Evolutionary conservation across 129 eudicot genomes (phyloP), one percentile per base, ranked within the genome.

Genomic region (Flaveria robusta): DNA sequence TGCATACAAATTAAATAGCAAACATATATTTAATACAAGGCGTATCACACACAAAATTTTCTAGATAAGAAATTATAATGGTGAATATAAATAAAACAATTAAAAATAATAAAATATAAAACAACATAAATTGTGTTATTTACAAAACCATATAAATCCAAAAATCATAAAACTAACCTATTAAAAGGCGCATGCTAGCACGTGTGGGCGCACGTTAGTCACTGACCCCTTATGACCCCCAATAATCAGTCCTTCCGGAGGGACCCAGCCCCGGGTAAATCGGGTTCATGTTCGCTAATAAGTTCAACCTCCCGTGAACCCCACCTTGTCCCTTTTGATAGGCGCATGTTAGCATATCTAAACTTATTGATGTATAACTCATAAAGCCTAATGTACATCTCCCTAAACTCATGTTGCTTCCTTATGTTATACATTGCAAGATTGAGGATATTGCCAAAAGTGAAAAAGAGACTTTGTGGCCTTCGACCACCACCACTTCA

Each of bases 221-320:
- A 66, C 80, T 55, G 76, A 77, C 63, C 69, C 63, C 69, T 14
- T 51, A 15, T 52, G 63, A 54, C 74, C 62, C 62, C 81, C 81
- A 82, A 66, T 39, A 72, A 56, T 52, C 72, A 59, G 77, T 81
- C 81, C 66, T 75, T 74, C 49, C 15, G 6, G 20, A 49, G 84
- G 81, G 72, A 66, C 80, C 80, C 84, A 66, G 18, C 16, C 75
- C 75, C 76, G 58, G 55, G 65, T 67, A 56, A 66, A 58, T 59
- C 76, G 71, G 76, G 66, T 64, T 74, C 71, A 81, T 75, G 80
- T 68, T 62, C 58, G 79, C 84, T 68, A 55, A 70, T 81, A 81
- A 26, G 67, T 34, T 68, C 72, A 29, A 26, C 18, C 29, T 62
- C 84, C 63, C 75, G 73, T 82, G 78, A 71, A 64, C 82, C 78